Evolutionary conservation across 768 basidiomycete genomes (phyloP).

Genomic region (Coprinopsis marcescibilis): DNA sequence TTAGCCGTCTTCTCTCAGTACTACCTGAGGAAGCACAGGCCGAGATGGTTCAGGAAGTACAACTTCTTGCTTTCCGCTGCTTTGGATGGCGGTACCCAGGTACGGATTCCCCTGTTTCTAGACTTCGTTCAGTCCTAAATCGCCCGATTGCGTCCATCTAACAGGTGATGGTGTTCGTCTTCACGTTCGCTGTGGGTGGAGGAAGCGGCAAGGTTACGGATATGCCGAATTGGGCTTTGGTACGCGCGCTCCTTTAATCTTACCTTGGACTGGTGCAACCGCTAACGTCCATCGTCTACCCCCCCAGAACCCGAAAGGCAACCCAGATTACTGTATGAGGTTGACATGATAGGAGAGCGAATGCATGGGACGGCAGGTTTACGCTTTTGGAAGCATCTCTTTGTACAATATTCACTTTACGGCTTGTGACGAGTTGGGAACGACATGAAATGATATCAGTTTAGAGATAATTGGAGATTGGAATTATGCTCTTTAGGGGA

Average conservation of each 20-base stretch:
- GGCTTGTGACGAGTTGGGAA: no score
- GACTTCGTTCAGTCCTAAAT: conserved; percentile 12
- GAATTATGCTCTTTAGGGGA: no score
- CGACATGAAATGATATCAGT: no score
- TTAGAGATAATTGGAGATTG: no score
- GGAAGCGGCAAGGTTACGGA: conserved; percentile 32
- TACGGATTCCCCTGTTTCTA: background rate
- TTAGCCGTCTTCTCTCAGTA: conserved; percentile 56
- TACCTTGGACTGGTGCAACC: background rate
- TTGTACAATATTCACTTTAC: background rate
- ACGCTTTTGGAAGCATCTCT: background rate
- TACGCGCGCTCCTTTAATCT: no score
- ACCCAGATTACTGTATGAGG: conserved; percentile 21
- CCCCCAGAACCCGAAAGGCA: conserved; percentile 18
- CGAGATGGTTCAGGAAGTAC: conserved; percentile 67
- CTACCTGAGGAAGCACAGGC: conserved; percentile 49
- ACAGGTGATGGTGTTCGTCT: conserved; percentile 39
- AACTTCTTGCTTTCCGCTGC: conserved; percentile 69
- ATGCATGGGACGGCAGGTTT: background rate
- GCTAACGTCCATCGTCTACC: no score
- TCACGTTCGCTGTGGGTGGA: conserved; percentile 39
- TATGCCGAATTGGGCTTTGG: conserved; percentile 14
- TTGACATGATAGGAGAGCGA: conserved; percentile 12
- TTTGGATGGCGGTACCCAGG: conserved; percentile 48
- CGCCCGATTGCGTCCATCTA: conserved; percentile 20